phyloP scores from a whole-genome alignment of 1,139 yeast genomes.

The Kodamaea suecica region DNA sequence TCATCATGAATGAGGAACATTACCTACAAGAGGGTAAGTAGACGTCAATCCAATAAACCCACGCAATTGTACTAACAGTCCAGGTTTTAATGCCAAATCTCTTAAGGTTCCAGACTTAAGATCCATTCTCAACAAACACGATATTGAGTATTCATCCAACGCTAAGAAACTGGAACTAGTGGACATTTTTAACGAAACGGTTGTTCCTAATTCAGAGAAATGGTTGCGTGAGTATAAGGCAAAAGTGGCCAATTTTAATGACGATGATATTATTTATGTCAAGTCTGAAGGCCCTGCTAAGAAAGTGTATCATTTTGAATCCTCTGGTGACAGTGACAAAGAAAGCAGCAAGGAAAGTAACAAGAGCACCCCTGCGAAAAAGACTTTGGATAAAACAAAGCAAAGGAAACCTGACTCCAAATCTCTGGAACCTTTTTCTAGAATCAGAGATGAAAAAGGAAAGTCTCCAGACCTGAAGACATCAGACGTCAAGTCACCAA shows the following conservation, averaged over 20 bases:
- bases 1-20: conserved; percentile 19
- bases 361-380: no score
- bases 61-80: conserved; percentile 11
- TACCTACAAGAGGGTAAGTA: conserved; percentile 26
- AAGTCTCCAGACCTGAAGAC: not conserved
- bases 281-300: not conserved
- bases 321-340: conserved; percentile 8
- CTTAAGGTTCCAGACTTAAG: conserved; percentile 65
- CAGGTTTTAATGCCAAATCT: conserved; percentile 61
- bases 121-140: conserved; percentile 54
- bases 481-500: not conserved
- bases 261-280: conserved; percentile 13
- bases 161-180: conserved; percentile 64
- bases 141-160: conserved; percentile 53
- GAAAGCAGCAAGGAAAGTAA: not conserved
- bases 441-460: no score
- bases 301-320: conserved; percentile 6
- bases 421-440: not conserved
- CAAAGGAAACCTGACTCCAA: no score
- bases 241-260: conserved; percentile 2
- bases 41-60: not conserved
- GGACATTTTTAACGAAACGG: conserved; percentile 47
- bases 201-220: conserved; percentile 38
- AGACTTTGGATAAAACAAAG: no score
- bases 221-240: conserved; percentile 25